Base-by-base conservation (phyloP, 257 asterid genomes). In the Solanum bulbocastanum region DNA sequence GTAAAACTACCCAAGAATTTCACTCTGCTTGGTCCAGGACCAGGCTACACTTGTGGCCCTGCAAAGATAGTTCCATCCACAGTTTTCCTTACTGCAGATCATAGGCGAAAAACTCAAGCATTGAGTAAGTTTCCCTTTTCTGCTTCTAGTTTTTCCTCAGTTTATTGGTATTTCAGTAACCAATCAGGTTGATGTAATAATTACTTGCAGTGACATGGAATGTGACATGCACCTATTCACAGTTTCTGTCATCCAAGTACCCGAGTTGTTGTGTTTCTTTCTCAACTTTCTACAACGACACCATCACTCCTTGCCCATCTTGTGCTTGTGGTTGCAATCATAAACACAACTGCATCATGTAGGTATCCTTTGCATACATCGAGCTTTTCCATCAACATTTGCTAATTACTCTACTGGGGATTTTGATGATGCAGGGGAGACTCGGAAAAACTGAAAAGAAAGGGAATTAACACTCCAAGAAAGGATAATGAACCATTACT, bases 21-120 rank as follows among this genome's bases (percentile, higher is more conserved):
- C 91, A 88, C 92, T 65, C 93, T 95, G 33, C 90, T 92, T 15
- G 98, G 95, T 10, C 96, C 98, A 0, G 95, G 98, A 27, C 98
- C 94, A 0, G 98, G 98, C 33, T 95, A 95, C 92, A 91, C 96
- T 71, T 95, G 98, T 66, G 95, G 98, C 86, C 98, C 98, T 2
- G 96, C 98, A 7, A 90, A 87, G 90, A 83, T 93, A 2, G 98
- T 94, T 56, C 98, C 98, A 10, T 91, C 98, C 52, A 94, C 98
- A 0, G 92, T 93, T 2, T 91, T 85, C 90, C 87, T 92, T 49
- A 93, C 95, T 60, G 85, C 96, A 0, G 98, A 94, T 85, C 92
- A 71, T 3, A 91, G 98, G 86, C 85, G 98, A 72, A 95, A 94
- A 88, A 95, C 98, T 46, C 98, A 95, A 92, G 96, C 94, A 84